Base-by-base conservation (phyloP, 257 asterid genomes). In the Solanum medicagineum region DNA sequence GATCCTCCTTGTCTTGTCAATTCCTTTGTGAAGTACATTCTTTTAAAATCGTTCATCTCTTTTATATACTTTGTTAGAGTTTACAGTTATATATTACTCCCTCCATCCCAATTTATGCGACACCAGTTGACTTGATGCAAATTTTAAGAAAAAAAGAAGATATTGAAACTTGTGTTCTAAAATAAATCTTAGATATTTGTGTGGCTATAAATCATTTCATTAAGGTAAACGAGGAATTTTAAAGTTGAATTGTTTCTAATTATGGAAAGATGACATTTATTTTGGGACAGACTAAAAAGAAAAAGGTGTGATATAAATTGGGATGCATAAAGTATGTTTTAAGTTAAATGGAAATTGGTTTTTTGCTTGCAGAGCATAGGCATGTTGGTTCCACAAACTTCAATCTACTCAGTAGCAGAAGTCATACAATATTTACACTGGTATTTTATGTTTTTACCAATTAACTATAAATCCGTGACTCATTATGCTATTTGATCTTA, bases 371-470 rank as follows among this genome's bases (percentile, higher is more conserved):
- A 97, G 99, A 97, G 93, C 99, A 97, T 88, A 92, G 99, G 90
- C 99, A 97, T 83, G 98, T 97, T 86, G 99, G 99, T 86, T 97
- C 99, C n/a, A 97, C 99, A 51, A 94, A 94, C 90, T 97, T 97
- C 94, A 97, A 97, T 91, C 83, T 95, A 87, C 99, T 90, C 83
- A 97, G 99, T 94, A 97, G 99, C 93, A 94, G 99, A 93, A 97
- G 99, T 89, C 99, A 97, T 90, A 97, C 99, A 88, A 97, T 97
- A 91, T 97, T 97, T 92, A 95, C 99, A 1, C 92, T 97, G 99
- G 99, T 97, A 93, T 71, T 56, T 59, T 71, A 62, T 81, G 60
- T 32, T 45, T 44, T 86, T 65, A 51, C 85, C 84, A 85, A 47
- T 65, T 56, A 75, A 54, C 51, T 66, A 29, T 47, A 69, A 63